A percentile compares a stretch with the other conserved stretches of the same genome.
Evolutionary conservation across 768 basidiomycete genomes (phyloP).

Genomic region (Krasilnikovozyma curviuscula): DNA sequence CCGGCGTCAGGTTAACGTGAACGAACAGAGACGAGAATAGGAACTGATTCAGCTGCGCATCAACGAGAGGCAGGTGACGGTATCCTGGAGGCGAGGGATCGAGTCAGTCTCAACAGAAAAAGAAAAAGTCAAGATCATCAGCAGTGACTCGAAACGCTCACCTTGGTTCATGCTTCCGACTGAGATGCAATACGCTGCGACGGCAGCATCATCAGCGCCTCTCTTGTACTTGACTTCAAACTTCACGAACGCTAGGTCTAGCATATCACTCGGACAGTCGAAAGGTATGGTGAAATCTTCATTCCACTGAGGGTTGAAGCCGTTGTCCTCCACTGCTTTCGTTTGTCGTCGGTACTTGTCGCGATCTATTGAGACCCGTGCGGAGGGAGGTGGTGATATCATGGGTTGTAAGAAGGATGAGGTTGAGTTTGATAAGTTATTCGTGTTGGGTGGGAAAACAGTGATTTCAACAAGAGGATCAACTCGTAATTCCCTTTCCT

Average conservation of each 20-base stretch:
- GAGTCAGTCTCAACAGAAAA: not conserved
- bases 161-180: constrained; percentile 55
- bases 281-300: constrained; percentile 52
- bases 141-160: constrained; percentile 25
- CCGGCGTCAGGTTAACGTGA: constrained; percentile 37
- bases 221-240: constrained; percentile 55
- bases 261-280: constrained; percentile 46
- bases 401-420: not conserved
- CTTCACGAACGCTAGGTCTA: constrained; percentile 63
- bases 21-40: constrained; percentile 90
- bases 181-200: constrained; percentile 55
- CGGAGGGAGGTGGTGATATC: constrained; percentile 17
- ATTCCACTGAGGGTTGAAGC: constrained; percentile 83
- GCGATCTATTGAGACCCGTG: constrained; percentile 36
- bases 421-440: not conserved
- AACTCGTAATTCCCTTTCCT: no score
- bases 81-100: constrained; percentile 38
- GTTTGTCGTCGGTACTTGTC: constrained; percentile 1
- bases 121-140: not conserved
- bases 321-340: constrained; percentile 52
- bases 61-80: constrained; percentile 74
- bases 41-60: constrained; percentile 66
- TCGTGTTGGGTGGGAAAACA: constrained; percentile 26
- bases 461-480: constrained; percentile 71
- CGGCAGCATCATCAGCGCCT: constrained; percentile 38